Base-by-base conservation (phyloP, 495 filamentous ascomycete genomes). In the Hypoxylon rickii region DNA sequence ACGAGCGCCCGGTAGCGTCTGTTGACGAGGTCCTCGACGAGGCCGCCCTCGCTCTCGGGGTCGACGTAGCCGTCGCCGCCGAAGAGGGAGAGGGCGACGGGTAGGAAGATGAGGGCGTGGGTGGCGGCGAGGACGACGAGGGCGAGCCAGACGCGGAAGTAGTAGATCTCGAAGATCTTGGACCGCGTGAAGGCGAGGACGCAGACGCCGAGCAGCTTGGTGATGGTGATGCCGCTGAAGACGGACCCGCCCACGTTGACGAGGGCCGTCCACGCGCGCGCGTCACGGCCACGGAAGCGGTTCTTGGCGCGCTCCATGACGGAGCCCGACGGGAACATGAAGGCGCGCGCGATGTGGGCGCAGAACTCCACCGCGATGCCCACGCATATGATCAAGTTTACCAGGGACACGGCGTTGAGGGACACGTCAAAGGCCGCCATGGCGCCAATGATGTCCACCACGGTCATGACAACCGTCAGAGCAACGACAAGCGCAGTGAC, bases 81-180 rank as follows among this genome's bases (percentile, higher is more conserved):
- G 51, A 90, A 76, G 33, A 96, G 79, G 64, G 89, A 93, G 53
- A 99, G 78, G 20, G 87, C 89, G 5, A 97, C 95, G 0, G 94
- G 94, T 55, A 99, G 73, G 71, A 96, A 96, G 2, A 99, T 81
- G 12, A 99, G 78, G 8, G 92, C 89, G 69, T 99, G 94, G 0
- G 81, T 77, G 16, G 90, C 89, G n/a, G 90, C 95, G 55, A 96
- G 90, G 16, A 91, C 58, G 31, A 97, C 90, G 54, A 99, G 78
- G 37, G 92, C 87, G 16, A 96, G 68, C 94, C 94, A 99, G 29
- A 99, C 88, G 6, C 94, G 79, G 76, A 99, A 99, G 70, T 97
- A 99, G 71, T 97, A 99, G 47, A 97, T 89, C 77, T 97, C 95
- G 66, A 99, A 99, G 69, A 99, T 97, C 82, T 97, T 97, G 71